Evolutionary conservation across 75 land plant species (phyloP).

Genomic region (Selaginella tamariscina): DNA sequence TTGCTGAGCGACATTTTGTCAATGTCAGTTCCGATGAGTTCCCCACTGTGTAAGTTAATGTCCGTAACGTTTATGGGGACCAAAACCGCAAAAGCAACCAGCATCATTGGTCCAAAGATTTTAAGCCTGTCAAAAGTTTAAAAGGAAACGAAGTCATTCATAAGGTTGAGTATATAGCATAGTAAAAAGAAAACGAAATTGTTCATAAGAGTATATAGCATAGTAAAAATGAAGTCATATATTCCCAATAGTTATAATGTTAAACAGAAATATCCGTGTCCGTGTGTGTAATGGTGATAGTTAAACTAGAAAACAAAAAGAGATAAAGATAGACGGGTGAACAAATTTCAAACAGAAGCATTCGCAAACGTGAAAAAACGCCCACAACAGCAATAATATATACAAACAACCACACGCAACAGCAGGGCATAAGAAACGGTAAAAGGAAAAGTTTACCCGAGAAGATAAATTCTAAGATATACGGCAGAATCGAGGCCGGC

Average conservation of each 20-base stretch:
- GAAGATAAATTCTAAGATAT: slow-evolving; percentile 41
- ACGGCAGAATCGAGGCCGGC: slow-evolving; percentile 69
- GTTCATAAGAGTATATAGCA: not conserved
- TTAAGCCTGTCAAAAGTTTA: slow-evolving; percentile 40
- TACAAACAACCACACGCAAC: too few species aligned
- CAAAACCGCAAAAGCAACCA: slow-evolving; percentile 35
- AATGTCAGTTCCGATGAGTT: slow-evolving; percentile 25
- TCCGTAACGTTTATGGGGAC: slow-evolving; percentile 49
- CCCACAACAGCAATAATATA: too few species aligned
- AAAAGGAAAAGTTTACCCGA: slow-evolving; percentile 34
- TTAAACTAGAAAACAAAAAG: too few species aligned
- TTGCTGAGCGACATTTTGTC: slow-evolving; percentile 49
- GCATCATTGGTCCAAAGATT: slow-evolving; percentile 50
- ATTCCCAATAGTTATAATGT: too few species aligned
- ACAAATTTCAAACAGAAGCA: too few species aligned
- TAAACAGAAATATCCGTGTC: too few species aligned
- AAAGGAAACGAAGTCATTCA: not conserved
- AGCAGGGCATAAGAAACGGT: too few species aligned
- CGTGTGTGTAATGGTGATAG: too few species aligned
- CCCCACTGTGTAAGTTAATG: slow-evolving; percentile 5
- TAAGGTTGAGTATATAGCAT: not conserved
- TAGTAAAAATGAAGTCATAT: not conserved
- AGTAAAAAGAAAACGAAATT: slow-evolving; percentile 2
- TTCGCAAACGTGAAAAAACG: too few species aligned
- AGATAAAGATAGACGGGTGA: too few species aligned